phyloP scores from a whole-genome alignment of 768 basidiomycete species.

The Agaricus subrufescens region DNA sequence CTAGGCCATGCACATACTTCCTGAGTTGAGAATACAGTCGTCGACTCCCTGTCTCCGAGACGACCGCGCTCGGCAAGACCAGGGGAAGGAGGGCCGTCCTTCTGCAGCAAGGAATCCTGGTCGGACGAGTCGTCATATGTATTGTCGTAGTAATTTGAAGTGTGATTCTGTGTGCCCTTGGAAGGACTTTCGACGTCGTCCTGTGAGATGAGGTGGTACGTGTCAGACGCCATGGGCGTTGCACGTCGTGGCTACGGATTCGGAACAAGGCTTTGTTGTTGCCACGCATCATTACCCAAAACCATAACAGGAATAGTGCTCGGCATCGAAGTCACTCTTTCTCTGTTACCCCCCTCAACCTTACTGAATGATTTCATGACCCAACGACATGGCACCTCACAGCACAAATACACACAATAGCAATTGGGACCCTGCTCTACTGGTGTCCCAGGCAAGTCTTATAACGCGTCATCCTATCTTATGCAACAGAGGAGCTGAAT shows the following conservation, averaged over 20 bases:
- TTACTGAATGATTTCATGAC: constrained; percentile 7
- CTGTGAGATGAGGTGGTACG: constrained; percentile 1
- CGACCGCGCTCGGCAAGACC: constrained; percentile 27
- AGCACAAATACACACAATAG: constrained; percentile 28
- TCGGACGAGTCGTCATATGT: constrained; percentile 78
- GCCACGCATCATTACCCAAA: constrained; percentile 8
- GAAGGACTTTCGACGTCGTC: constrained; percentile 4
- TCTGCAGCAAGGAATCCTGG: constrained; percentile 58
- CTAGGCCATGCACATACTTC: not conserved
- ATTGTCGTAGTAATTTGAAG: constrained; percentile 67
- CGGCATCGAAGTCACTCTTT: not conserved
- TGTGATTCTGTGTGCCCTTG: constrained; percentile 1
- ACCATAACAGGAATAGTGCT: constrained; percentile 11
- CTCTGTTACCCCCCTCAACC: not conserved
- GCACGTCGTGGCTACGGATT: not conserved
- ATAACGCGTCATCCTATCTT: not conserved
- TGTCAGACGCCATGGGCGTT: constrained; percentile 2
- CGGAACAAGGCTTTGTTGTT: not conserved
- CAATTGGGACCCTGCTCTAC: constrained; percentile 87
- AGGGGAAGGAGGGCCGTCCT: constrained; percentile 26
- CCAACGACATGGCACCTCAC: constrained; percentile 29
- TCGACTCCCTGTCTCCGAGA: constrained; percentile 15
- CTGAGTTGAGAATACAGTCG: constrained; percentile 1
- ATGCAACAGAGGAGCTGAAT: not conserved
- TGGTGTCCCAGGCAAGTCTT: constrained; percentile 73